Conservation (phyloP, 139 green algal genomes). For the Eudorina sp. region DNA sequence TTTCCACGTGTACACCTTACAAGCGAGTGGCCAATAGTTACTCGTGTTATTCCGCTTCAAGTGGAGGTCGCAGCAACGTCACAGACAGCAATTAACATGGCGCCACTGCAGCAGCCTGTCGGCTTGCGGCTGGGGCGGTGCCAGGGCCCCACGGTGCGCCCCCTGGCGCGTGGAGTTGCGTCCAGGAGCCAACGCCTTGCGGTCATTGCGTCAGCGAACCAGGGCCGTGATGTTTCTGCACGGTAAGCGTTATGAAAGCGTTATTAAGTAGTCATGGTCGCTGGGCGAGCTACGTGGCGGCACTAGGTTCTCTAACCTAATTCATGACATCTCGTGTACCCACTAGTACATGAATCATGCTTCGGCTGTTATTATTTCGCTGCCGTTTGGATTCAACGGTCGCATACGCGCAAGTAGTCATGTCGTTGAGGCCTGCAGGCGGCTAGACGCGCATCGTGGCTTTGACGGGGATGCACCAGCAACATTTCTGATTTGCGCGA, state of each 20-base stretch:
- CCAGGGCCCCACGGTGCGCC: background rate
- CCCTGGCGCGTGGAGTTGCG: background rate
- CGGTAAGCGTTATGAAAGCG: slow-evolving; percentile 4
- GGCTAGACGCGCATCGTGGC: too few species aligned
- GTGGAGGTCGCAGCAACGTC: background rate
- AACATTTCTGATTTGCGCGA: too few species aligned
- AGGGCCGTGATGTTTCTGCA: slow-evolving; percentile 11
- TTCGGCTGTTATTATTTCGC: too few species aligned
- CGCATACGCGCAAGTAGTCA: too few species aligned
- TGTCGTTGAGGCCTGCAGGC: too few species aligned
- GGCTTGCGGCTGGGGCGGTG: slow-evolving; percentile 14
- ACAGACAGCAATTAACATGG: background rate
- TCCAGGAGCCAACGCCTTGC: background rate
- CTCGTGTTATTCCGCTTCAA: background rate
- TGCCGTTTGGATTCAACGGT: too few species aligned
- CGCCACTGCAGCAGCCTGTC: background rate
- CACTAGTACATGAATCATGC: too few species aligned
- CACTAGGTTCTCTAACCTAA: background rate
- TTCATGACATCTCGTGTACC: too few species aligned
- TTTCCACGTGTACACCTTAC: slow-evolving; percentile 1
- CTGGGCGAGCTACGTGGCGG: background rate
- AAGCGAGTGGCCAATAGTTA: background rate
- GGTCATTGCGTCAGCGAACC: background rate
- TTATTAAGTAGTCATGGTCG: background rate
- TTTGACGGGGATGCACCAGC: too few species aligned